Conservation (phyloP, 176 grass and related monocot species). For the Zea mays region Zm-B73-REFERENCE-NAM-5.0 NC_050100.1:24639001-24639500, state of each 20-base stretch:
- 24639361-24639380: no score
- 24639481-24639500: not conserved
- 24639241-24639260: slow-evolving; percentile 25
- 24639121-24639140: slow-evolving; percentile 7
- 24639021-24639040: not conserved
- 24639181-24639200: slow-evolving; percentile 31
- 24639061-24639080: not conserved
- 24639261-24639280: slow-evolving; percentile 43
- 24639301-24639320: no score
- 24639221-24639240: not conserved
- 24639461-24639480: slow-evolving; percentile 10
- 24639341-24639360: no score
- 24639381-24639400: no score
- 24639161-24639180: slow-evolving; percentile 49
- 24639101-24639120: not conserved
- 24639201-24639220: not conserved
- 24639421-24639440: slow-evolving; percentile 1
- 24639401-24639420: no score
- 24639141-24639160: not conserved
- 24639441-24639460: slow-evolving; percentile 36
- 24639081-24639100: not conserved
- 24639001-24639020: slow-evolving; percentile 11
- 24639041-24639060: not conserved
- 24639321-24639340: no score
- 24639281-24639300: slow-evolving; percentile 22